Evolutionary conservation across 768 basidiomycete species (phyloP).

Genomic region (Cystofilobasidium capitatum): DNA sequence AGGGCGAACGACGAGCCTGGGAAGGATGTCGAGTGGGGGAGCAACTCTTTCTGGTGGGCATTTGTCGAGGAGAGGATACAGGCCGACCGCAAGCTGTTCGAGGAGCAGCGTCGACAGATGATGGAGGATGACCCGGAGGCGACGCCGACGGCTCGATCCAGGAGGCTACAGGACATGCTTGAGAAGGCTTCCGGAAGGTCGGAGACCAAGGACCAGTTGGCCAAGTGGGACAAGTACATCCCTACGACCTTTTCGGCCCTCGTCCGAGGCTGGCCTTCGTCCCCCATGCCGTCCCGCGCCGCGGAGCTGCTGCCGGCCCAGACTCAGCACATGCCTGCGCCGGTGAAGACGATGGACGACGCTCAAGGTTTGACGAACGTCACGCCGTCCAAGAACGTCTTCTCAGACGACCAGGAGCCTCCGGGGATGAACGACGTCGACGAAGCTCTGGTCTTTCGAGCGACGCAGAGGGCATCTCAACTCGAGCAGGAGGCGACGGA

Average conservation of each 20-base stretch:
- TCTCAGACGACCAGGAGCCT: neutral
- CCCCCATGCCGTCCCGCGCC: constrained; percentile 4
- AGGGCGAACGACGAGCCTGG: constrained; percentile 26
- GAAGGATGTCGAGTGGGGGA: constrained; percentile 41
- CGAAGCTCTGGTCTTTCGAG: neutral
- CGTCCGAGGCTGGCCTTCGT: constrained; percentile 6
- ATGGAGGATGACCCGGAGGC: too few relatives aligned
- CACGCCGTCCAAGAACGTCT: neutral
- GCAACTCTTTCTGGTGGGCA: constrained; percentile 64
- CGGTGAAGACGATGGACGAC: neutral
- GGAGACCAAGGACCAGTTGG: neutral
- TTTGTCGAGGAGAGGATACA: constrained; percentile 55
- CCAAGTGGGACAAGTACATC: constrained; percentile 8
- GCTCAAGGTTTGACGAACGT: neutral
- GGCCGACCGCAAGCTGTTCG: constrained; percentile 43
- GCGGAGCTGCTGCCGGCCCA: neutral
- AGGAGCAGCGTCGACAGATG: constrained; percentile 8
- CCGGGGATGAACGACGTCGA: neutral
- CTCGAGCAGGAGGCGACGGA: neutral
- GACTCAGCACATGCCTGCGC: neutral
- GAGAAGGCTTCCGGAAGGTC: neutral
- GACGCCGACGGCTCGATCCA: neutral
- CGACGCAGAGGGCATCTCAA: constrained; percentile 5
- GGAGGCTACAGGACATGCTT: constrained; percentile 9
- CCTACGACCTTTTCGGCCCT: constrained; percentile 19